Base-by-base conservation (phyloP, 768 basidiomycete species). In the Suillus paluster region DNA sequence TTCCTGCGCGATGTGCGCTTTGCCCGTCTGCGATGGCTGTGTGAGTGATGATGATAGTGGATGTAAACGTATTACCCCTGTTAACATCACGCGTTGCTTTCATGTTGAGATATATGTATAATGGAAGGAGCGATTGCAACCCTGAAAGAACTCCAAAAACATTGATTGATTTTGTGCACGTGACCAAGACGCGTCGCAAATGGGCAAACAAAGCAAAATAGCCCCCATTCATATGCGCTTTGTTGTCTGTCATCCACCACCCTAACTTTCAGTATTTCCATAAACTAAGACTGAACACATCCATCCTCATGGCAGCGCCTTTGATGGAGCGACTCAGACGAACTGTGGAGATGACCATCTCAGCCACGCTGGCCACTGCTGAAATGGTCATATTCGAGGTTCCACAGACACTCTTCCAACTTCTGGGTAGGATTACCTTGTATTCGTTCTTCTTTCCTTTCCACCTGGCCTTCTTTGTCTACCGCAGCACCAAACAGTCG, bases 171-270 rank as follows among this genome's bases (percentile, higher is more conserved):
- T 50, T 50, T n/a, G 1, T 2, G 7, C 49, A 50, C 49, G 49
- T 50, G 49, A 50, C 49, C 49, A 12, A 19, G 49, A 33, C 49
- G 30, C 49, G 48, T 48, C 25, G 25, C 25, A 8, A 17, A 4
- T 4, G 3, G 17, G 48, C 27, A 50, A 50, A 50, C 27, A 49
- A 49, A 49, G 9, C 27, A 30, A 19, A 19, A 27, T 30, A 49
- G 8, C 17, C 15, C 14, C 15, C 14, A 45, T 45, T 45, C 21
- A 45, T 11, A 14, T 48, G 23, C 17, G 23, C 27, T 30, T 50
- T 50, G 27, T 50, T 15, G 15, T 25, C 15, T 50, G 49, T 50
- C 49, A 50, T n/a, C 49, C 49, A 25, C 49, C 49, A 50, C 49
- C 2, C 30, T 27, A 10, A n/a, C 27, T 11, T 50, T 7, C 11